Evolutionary conservation across 1,284 basidiomycete genomes (phyloP).

Genomic region (Ceratobasidium sp.): DNA sequence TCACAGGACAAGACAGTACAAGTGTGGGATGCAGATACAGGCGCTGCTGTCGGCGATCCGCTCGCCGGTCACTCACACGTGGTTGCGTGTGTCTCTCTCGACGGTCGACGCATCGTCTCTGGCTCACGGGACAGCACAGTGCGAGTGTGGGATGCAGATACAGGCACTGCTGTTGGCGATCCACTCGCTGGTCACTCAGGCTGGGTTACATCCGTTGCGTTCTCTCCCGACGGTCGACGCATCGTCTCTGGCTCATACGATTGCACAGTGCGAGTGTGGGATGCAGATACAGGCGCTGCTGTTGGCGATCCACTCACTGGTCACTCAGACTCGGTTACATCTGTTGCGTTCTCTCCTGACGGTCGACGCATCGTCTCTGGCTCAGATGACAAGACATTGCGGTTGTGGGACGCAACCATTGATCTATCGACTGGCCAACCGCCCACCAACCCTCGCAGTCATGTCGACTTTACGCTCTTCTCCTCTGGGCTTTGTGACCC

Average conservation of each 20-base stretch:
- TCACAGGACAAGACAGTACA: slow-evolving; percentile 15
- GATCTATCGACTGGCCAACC: neutral
- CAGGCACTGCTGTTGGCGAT: neutral
- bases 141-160: slow-evolving; percentile 19
- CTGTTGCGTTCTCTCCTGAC: slow-evolving; percentile 22
- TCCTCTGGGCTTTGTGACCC: too few relatives aligned
- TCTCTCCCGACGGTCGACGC: slow-evolving; percentile 1
- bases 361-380: slow-evolving; percentile 15
- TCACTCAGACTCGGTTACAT: neutral
- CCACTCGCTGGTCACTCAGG: neutral
- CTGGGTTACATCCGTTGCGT: slow-evolving; percentile 4
- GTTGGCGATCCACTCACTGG: neutral
- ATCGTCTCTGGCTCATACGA: slow-evolving; percentile 26
- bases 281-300: slow-evolving; percentile 2
- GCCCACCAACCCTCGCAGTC: neutral
- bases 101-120: neutral
- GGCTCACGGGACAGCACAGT: neutral
- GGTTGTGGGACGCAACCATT: slow-evolving; percentile 13
- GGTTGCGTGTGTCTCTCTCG: neutral
- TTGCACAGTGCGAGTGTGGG: slow-evolving; percentile 18
- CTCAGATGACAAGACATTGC: slow-evolving; percentile 18
- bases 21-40: slow-evolving; percentile 5
- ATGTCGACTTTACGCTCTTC: neutral
- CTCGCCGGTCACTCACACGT: too few relatives aligned
- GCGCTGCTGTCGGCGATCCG: too few relatives aligned